These are phyloP conservation scores for Coemansia guatemalensis DNA, from an alignment of 192 early-diverging fungal genomes.

Conservation along the genomic window DNA sequence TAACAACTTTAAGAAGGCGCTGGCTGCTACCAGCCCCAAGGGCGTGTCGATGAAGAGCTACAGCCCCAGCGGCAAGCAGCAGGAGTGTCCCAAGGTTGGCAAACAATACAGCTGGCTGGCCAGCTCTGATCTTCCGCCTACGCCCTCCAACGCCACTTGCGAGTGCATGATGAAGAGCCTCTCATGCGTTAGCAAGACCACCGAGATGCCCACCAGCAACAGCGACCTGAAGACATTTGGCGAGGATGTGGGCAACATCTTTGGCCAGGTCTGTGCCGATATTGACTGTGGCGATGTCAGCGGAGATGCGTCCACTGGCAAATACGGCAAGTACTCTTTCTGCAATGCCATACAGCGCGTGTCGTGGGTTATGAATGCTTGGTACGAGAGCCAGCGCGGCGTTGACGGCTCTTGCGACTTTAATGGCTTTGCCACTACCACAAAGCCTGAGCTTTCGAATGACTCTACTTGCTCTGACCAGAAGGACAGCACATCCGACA, in stretches of 20 bases:
- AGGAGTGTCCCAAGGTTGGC: constrained; percentile 56
- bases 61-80: constrained; percentile 41
- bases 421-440: constrained; percentile 41
- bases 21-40: constrained; percentile 53
- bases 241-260: constrained; percentile 33
- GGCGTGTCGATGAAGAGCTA: constrained; percentile 59
- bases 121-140: constrained; percentile 60
- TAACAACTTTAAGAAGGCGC: constrained; percentile 55
- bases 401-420: constrained; percentile 52
- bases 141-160: constrained; percentile 62
- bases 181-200: constrained; percentile 50
- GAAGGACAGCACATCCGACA: constrained; percentile 15
- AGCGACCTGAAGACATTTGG: constrained; percentile 17
- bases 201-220: constrained; percentile 23
- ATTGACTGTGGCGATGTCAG: constrained; percentile 41
- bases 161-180: constrained; percentile 65
- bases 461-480: constrained; percentile 45
- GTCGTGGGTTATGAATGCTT: constrained; percentile 46
- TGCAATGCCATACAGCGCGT: constrained; percentile 40
- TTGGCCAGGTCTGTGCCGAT: constrained; percentile 43
- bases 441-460: constrained; percentile 18
- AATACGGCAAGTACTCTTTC: constrained; percentile 46
- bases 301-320: constrained; percentile 38
- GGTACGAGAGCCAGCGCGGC: constrained; percentile 40
- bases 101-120: constrained; percentile 54